These are phyloP conservation scores for Mimosa pudica DNA, from an alignment of 306 rosid genomes.

Conservation along the genomic window DNA sequence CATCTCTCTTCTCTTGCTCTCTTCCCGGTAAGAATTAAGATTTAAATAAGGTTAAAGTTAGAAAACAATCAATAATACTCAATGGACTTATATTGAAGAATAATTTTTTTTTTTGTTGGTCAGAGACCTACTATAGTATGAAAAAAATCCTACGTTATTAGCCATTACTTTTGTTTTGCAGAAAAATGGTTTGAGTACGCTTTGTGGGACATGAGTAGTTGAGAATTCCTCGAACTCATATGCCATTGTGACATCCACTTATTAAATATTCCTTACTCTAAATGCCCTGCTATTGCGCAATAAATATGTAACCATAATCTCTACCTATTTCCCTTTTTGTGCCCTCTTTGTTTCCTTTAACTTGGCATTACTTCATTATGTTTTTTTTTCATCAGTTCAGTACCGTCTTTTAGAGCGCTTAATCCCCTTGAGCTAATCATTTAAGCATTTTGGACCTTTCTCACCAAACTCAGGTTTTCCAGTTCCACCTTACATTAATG, in stretches of 20 bases:
- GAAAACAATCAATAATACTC: too few species aligned
- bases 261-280: conserved; percentile 33
- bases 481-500: neutral
- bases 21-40: too few species aligned
- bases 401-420: conserved; percentile 12
- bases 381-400: conserved; percentile 10
- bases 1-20: too few species aligned
- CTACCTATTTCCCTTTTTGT: conserved; percentile 1
- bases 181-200: conserved; percentile 25
- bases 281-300: conserved; percentile 7
- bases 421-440: neutral
- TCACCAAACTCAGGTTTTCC: conserved; percentile 7
- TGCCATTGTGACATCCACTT: neutral
- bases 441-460: conserved; percentile 15
- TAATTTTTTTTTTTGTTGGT: too few species aligned
- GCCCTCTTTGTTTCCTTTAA: neutral
- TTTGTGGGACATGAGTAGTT: conserved; percentile 31
- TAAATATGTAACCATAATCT: conserved; percentile 26
- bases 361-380: neutral
- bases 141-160: neutral
- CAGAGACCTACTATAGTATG: too few species aligned
- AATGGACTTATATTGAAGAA: too few species aligned
- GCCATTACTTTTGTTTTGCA: neutral
- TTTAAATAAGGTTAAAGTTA: too few species aligned
- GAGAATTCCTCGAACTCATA: conserved; percentile 26